Evolutionary conservation across 345 rosid species (phyloP), one percentile per base, ranked within the genome.

Genomic region (Eucalyptus camaldulensis): DNA sequence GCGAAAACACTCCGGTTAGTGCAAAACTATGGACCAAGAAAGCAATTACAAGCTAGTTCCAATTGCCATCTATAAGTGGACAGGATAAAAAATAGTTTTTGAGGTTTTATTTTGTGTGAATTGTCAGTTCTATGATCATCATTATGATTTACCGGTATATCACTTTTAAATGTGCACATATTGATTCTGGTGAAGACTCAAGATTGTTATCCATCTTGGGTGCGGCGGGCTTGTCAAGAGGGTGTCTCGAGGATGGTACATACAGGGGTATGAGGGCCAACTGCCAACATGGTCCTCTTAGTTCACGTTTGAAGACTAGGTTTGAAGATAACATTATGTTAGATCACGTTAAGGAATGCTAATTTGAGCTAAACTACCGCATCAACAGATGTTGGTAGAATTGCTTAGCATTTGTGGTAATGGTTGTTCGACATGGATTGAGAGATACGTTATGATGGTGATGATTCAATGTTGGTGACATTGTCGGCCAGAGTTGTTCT

Each of bases 171-270:
- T 65, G 76, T n/a, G 37, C 37, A 31, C 37, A n/a, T n/a, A 65
- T 65, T 65, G 21, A 65, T 65, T n/a, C 1, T 65, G 1, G 76
- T 65, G 43, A 14, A 65, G 37, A n/a, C 21, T 0, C 0, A 15
- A 65, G 37, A 65, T 65, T 65, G 21, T 21, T 65, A 65, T 65
- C 76, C n/a, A 65, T 65, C 40, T n/a, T 65, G 4, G 76, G 40
- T 65, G 9, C 21, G 22, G 31, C 37, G 10, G 37, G 19, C 16
- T 15, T 65, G 37, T 65, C 76, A n/a, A n/a, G 17, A n/a, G 37
- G 21, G 4, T n/a, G 4, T 65, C 37, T n/a, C 76, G 16, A n/a
- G 76, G 21, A 65, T n/a, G 21, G 37, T n/a, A 65, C 37, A 29
- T 62, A 27, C 15, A 10, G 31, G 16, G 31, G 33, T 29, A 29